A percentile compares a stretch with the other conserved stretches of the same genome.
Conservation (phyloP, 2,329 filamentous ascomycete species). For the Gliomastix tumulicola region DNA sequence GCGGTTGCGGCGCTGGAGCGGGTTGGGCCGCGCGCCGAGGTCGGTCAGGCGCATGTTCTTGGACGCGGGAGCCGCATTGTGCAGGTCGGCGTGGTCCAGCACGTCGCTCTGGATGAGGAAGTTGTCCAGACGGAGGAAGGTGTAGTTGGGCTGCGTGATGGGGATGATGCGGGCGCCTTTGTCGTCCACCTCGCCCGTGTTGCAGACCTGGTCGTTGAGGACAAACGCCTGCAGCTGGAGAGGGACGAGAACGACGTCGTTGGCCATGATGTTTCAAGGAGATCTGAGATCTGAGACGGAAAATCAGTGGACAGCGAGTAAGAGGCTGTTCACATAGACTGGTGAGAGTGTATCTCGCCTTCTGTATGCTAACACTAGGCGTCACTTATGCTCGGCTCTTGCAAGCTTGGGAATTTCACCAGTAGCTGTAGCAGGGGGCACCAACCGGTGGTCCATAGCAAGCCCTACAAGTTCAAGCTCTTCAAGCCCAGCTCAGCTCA, state of each 20-base stretch:
- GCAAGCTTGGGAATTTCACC: no score
- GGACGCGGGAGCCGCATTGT: constrained; percentile 19
- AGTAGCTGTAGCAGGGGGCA: no score
- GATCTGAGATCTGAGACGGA: not conserved
- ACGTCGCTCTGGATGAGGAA: constrained; percentile 29
- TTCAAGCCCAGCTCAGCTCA: no score
- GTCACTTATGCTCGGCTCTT: no score
- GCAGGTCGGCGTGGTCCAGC: constrained; percentile 24
- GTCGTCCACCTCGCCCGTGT: constrained; percentile 9
- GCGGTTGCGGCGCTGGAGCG: constrained; percentile 14
- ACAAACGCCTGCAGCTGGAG: constrained; percentile 23
- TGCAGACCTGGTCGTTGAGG: constrained; percentile 18
- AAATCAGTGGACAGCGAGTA: no score
- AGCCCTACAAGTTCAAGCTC: no score
- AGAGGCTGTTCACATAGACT: no score
- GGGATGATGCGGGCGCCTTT: constrained; percentile 22
- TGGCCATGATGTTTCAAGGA: no score
- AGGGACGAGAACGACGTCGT: constrained; percentile 13
- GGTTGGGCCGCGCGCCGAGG: constrained; percentile 21
- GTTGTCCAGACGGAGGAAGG: constrained; percentile 27
- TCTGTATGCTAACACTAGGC: no score
- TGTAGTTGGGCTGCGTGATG: constrained; percentile 39
- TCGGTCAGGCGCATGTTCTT: constrained; percentile 27
- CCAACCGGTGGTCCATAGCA: no score
- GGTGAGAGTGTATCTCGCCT: no score